Evolutionary conservation across 2,329 filamentous ascomycete species (phyloP).

Genomic region (Hypoxylon sp.): DNA sequence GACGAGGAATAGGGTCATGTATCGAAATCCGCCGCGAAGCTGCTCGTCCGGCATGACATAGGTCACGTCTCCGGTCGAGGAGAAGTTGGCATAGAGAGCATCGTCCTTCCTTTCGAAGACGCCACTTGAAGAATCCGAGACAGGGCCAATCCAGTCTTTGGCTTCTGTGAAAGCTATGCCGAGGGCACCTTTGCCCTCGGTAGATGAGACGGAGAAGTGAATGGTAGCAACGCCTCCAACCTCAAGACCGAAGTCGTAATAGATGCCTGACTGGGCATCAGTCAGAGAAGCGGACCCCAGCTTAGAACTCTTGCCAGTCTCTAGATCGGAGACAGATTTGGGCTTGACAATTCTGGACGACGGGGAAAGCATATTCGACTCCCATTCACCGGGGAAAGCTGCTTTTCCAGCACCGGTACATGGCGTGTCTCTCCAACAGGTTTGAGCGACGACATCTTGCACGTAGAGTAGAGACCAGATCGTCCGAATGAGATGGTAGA

Average conservation of each 20-base stretch:
- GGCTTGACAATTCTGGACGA: slow-evolving; percentile 59
- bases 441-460: slow-evolving; percentile 28
- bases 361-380: slow-evolving; percentile 65
- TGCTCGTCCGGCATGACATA: slow-evolving; percentile 51
- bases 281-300: slow-evolving; percentile 21
- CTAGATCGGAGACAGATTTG: slow-evolving; percentile 48
- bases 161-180: slow-evolving; percentile 54
- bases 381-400: slow-evolving; percentile 65
- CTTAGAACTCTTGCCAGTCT: slow-evolving; percentile 21
- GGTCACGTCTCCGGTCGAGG: slow-evolving; percentile 42
- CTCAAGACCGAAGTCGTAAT: slow-evolving; percentile 43
- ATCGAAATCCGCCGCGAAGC: slow-evolving; percentile 54
- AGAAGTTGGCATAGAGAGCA: slow-evolving; percentile 49
- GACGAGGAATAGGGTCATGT: slow-evolving; percentile 51
- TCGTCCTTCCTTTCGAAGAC: slow-evolving; percentile 46
- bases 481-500: not conserved
- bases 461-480: slow-evolving; percentile 17
- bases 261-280: slow-evolving; percentile 28
- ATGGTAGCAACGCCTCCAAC: slow-evolving; percentile 42
- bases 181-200: slow-evolving; percentile 43
- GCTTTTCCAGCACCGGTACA: slow-evolving; percentile 59
- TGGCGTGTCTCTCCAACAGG: slow-evolving; percentile 63
- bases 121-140: slow-evolving; percentile 52
- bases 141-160: slow-evolving; percentile 52
- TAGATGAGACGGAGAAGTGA: slow-evolving; percentile 36